Percentiles rank a stretch among this genome's conserved stretches.
These are phyloP conservation scores for Zizania palustris DNA, from an alignment of 202 grass and related monocot species.

Conservation along the genomic window DNA sequence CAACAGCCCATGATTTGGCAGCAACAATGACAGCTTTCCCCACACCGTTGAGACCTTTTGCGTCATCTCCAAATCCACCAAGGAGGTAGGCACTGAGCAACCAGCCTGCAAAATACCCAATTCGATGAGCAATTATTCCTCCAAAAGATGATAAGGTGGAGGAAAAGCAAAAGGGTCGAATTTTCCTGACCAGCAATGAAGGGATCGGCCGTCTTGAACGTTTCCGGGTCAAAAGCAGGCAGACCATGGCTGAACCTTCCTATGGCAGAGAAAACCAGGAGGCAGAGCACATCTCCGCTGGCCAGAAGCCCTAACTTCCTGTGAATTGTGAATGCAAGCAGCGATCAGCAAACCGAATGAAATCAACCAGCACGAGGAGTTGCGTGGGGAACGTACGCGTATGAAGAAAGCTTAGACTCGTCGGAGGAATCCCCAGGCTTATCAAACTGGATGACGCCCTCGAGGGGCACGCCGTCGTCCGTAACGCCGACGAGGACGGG, in stretches of 20 bases:
- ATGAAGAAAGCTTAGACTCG: constrained; percentile 75
- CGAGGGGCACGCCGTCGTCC: constrained; percentile 75
- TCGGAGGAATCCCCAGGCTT: constrained; percentile 45
- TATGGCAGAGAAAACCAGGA: constrained; percentile 77
- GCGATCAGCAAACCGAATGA: constrained; percentile 19
- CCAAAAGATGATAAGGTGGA: background rate
- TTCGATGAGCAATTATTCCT: constrained; percentile 9
- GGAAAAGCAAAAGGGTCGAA: background rate
- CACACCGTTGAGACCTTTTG: constrained; percentile 72
- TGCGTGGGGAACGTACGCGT: constrained; percentile 54
- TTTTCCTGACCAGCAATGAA: constrained; percentile 77
- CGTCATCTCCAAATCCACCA: constrained; percentile 84
- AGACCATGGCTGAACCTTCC: constrained; percentile 94
- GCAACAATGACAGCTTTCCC: constrained; percentile 60
- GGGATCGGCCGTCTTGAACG: constrained; percentile 79
- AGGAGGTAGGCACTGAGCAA: constrained; percentile 80
- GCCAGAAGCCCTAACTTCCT: constrained; percentile 79
- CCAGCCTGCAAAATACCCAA: constrained; percentile 63
- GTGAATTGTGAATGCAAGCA: constrained; percentile 6
- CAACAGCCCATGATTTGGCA: constrained; percentile 75
- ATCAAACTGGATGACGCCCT: constrained; percentile 92
- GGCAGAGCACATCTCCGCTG: constrained; percentile 76
- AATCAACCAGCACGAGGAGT: background rate
- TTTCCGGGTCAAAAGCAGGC: constrained; percentile 67
- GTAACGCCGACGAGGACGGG: constrained; percentile 62